Conservation (phyloP, 371 early-diverging fungal species). For the Lichtheimia ornata region DNA sequence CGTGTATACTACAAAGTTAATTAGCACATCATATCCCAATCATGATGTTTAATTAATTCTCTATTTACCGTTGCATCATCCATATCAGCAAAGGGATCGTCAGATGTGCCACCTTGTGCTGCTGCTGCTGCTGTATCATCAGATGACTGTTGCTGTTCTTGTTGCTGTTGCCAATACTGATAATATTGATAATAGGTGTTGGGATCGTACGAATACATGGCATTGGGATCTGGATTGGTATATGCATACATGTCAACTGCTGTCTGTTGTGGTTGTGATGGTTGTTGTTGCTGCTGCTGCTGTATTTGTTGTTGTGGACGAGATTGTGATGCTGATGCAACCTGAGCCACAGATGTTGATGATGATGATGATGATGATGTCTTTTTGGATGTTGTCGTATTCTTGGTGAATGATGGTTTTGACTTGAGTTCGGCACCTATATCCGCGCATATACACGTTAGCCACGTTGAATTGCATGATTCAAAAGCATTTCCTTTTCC, state of each 20-base stretch:
- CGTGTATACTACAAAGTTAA: slow-evolving; percentile 37
- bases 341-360: no score
- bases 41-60: not conserved
- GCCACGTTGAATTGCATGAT: slow-evolving; percentile 8
- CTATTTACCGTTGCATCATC: slow-evolving; percentile 48
- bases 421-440: slow-evolving; percentile 12
- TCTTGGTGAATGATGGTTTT: slow-evolving; percentile 14
- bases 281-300: slow-evolving; percentile 5
- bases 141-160: slow-evolving; percentile 25
- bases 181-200: slow-evolving; percentile 51
- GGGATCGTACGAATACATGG: slow-evolving; percentile 52
- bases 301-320: not conserved
- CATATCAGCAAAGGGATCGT: slow-evolving; percentile 14
- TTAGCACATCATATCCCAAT: slow-evolving; percentile 1
- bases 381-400: slow-evolving; percentile 6
- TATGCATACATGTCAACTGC: slow-evolving; percentile 35
- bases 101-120: slow-evolving; percentile 19
- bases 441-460: not conserved
- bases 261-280: slow-evolving; percentile 17
- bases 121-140: slow-evolving; percentile 28
- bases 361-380: no score
- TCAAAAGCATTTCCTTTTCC: not conserved
- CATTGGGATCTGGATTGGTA: slow-evolving; percentile 39
- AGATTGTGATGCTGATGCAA: not conserved
- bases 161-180: slow-evolving; percentile 29